Evolutionary conservation across 2,329 filamentous ascomycete genomes (phyloP).

Genomic region (Plenodomus biglobosus): DNA sequence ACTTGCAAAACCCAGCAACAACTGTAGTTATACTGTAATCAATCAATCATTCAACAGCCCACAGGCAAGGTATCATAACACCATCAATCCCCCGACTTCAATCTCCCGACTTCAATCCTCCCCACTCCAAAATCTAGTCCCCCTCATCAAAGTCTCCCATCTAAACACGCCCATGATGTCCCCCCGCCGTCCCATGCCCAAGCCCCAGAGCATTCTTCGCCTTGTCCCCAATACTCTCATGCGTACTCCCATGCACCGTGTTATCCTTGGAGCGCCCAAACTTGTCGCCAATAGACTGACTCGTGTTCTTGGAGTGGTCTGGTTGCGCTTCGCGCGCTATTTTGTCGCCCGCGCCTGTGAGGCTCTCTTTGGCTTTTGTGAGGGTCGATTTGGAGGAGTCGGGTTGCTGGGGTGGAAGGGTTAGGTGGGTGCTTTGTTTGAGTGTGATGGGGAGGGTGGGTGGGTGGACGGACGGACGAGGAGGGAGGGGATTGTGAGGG

Average conservation of each 20-base stretch:
- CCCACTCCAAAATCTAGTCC: no score
- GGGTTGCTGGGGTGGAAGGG: conserved; percentile 49
- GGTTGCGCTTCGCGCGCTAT: conserved; percentile 42
- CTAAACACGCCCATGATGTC: neutral
- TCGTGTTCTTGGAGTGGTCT: conserved; percentile 57
- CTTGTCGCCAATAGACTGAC: conserved; percentile 46
- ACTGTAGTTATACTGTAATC: no score
- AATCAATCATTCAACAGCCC: no score
- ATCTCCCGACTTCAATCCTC: no score
- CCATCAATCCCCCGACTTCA: no score
- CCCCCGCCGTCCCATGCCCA: conserved; percentile 21
- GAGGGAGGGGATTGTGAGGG: neutral
- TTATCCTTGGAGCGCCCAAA: conserved; percentile 44
- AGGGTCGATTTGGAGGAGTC: conserved; percentile 63
- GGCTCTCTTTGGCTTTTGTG: conserved; percentile 59
- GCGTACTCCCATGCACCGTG: conserved; percentile 41
- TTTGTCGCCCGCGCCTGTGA: conserved; percentile 60
- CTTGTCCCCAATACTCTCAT: conserved; percentile 49
- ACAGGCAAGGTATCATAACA: no score
- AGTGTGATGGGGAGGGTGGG: neutral
- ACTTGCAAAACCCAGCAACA: no score
- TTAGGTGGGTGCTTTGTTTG: no score
- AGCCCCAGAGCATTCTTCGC: conserved; percentile 53
- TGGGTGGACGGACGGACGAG: neutral
- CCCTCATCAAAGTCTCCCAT: no score